Evolutionary conservation across 345 rosid species (phyloP), one percentile per base, ranked within the genome.

Genomic region (Triadica sebifera): DNA sequence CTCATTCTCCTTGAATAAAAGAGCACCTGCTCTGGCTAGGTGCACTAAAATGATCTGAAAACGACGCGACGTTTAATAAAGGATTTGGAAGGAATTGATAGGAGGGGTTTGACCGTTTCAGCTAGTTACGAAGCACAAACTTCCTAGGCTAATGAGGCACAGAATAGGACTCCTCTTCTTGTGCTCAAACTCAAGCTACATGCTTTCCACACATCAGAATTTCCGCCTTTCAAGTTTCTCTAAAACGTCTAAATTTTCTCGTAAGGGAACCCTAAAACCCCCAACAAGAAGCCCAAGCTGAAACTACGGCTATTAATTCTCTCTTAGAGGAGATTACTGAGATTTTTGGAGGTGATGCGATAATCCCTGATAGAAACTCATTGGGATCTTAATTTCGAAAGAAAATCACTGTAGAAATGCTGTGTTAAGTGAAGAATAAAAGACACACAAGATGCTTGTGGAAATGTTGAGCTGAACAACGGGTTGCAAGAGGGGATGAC

Each of bases 321-420:
- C 90, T 91, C 65, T 86, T 93, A 61, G 79, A 74, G 52, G 89
- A 90, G 59, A 91, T 93, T 22, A 79, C 89, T 12, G 83, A 81
- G 5, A 86, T 91, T 76, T 62, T 87, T 41, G 93, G 97, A 19
- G 64, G 78, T 16, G 86, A 80, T 62, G 65, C 46, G 38, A 60
- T 85, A 16, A n/a, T 70, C 53, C 29, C 85, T 1, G 81, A 84
- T 65, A 52, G 72, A 49, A 77, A 67, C 45, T 72, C 72, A 68
- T 52, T 74, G 86, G 80, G 74, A 11, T 84, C 78, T 72, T 73
- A 11, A 16, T 69, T 17, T 73, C 80, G 2, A 24, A 65, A 63
- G 80, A 60, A 80, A 25, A 81, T 65, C 45, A 72, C 4, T n/a
- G n/a, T 46, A 4, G 7, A 12, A 37, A 10, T 45, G 0, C 1